Conservation (phyloP, 2,329 filamentous ascomycete species). For the Trichophyton benhamiae region DNA sequence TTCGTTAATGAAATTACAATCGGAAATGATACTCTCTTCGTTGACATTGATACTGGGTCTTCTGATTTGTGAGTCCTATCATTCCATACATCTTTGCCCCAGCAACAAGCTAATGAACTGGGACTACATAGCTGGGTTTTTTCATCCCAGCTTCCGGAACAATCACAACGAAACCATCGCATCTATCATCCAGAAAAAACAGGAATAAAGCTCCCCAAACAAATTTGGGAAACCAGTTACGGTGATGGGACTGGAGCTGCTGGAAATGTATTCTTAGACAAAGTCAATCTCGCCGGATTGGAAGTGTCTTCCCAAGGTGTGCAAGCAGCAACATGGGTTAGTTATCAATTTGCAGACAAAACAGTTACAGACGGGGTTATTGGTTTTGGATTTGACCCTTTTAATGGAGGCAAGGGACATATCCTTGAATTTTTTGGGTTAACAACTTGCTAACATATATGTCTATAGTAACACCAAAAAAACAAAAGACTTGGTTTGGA, state of each 20-base stretch:
- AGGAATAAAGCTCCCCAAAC: slow-evolving; percentile 36
- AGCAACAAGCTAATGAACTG: neutral
- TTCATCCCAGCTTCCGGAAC: slow-evolving; percentile 43
- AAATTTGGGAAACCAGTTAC: slow-evolving; percentile 50
- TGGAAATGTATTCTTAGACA: slow-evolving; percentile 55
- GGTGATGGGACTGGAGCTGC: slow-evolving; percentile 52
- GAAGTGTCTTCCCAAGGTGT: slow-evolving; percentile 51
- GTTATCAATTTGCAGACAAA: slow-evolving; percentile 40
- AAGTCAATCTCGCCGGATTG: slow-evolving; percentile 48
- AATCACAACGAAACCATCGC: slow-evolving; percentile 42
- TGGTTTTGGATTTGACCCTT: slow-evolving; percentile 46
- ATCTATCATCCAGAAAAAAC: slow-evolving; percentile 45
- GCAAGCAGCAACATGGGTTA: slow-evolving; percentile 50
- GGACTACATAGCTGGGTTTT: slow-evolving; percentile 48
- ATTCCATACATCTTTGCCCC: neutral
- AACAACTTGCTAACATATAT: neutral
- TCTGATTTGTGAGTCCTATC: slow-evolving; percentile 49
- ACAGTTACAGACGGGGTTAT: slow-evolving; percentile 47
- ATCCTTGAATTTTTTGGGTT: neutral
- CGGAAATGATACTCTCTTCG: slow-evolving; percentile 49
- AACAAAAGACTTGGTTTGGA: slow-evolving; percentile 61
- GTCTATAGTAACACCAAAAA: slow-evolving; percentile 8
- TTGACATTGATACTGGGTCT: slow-evolving; percentile 61
- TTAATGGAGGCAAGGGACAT: slow-evolving; percentile 39
- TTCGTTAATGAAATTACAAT: slow-evolving; percentile 52